Evolutionary conservation across 108 stramenopile species (phyloP).

Genomic region (Asterionellopsis glacialis): DNA sequence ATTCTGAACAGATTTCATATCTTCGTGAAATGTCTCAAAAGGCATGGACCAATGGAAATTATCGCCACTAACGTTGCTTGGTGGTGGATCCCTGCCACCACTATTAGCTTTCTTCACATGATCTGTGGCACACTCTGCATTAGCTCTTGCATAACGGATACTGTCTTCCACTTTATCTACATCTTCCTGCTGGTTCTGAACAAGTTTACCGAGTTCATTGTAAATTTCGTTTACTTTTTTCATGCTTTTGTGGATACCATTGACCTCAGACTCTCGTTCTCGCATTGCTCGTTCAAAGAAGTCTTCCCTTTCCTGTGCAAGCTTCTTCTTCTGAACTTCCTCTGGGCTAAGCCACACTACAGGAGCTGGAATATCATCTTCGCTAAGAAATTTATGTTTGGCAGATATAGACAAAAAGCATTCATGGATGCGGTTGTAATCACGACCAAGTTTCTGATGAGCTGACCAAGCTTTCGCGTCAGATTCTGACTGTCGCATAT

Average conservation of each 20-base stretch:
- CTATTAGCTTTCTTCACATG: not conserved
- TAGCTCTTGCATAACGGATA: constrained; percentile 2
- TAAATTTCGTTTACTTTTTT: constrained; percentile 74
- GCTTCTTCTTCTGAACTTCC: not conserved
- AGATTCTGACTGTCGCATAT: not conserved
- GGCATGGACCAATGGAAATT: constrained; percentile 17
- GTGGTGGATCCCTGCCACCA: not conserved
- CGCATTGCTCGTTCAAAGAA: constrained; percentile 59
- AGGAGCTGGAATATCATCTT: no score
- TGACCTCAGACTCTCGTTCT: constrained; percentile 65
- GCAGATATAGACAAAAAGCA: not conserved
- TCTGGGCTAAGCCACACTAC: not conserved
- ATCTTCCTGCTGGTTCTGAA: constrained; percentile 1
- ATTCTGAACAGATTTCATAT: constrained; percentile 12
- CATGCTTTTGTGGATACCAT: constrained; percentile 53
- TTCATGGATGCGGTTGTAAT: constrained; percentile 5
- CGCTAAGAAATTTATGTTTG: not conserved
- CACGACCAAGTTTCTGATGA: constrained; percentile 4
- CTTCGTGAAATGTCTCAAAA: constrained; percentile 21
- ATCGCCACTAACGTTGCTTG: not conserved
- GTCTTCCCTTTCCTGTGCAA: constrained; percentile 18
- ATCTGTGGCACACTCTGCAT: constrained; percentile 1
- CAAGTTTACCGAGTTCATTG: constrained; percentile 12
- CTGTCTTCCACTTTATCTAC: constrained; percentile 1
- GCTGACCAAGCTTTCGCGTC: not conserved